A percentile compares a stretch with the other conserved stretches of the same genome.
phyloP scores from a whole-genome alignment of 345 rosid genomes.

The Lepidium africanum region DNA sequence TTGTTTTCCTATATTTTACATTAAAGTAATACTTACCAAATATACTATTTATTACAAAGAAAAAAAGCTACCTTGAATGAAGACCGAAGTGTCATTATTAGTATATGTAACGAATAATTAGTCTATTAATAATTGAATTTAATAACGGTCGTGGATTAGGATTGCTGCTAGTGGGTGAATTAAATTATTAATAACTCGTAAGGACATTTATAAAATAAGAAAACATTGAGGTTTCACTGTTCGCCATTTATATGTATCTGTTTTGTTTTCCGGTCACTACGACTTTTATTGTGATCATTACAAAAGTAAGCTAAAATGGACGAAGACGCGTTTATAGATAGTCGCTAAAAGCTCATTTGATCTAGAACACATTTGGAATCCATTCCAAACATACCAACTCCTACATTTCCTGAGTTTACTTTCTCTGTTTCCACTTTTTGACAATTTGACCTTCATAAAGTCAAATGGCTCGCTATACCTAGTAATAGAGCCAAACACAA shows the following conservation, averaged over 20 bases:
- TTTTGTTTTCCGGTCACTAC: not conserved
- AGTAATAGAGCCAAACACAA: no score
- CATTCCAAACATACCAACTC: not conserved
- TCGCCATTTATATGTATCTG: not conserved
- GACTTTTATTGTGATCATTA: constrained; percentile 17
- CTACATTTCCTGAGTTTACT: not conserved
- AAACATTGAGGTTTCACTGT: not conserved
- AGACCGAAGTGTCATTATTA: not conserved
- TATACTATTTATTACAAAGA: not conserved
- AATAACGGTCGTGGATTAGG: constrained; percentile 5
- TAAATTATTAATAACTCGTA: not conserved
- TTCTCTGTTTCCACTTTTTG: not conserved
- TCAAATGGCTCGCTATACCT: not conserved
- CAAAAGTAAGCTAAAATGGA: constrained; percentile 4
- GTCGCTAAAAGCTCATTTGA: not conserved
- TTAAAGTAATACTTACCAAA: not conserved
- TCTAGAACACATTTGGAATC: constrained; percentile 8
- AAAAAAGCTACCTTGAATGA: not conserved
- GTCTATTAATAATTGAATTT: not conserved
- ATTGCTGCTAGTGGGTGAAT: not conserved
- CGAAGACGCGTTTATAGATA: not conserved
- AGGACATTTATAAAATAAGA: not conserved
- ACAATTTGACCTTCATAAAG: not conserved
- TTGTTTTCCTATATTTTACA: not conserved
- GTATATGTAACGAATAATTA: not conserved